Evolutionary conservation across 129 eudicot species (phyloP), one percentile per base, ranked within the genome.

Genomic region (Artemisia annua): DNA sequence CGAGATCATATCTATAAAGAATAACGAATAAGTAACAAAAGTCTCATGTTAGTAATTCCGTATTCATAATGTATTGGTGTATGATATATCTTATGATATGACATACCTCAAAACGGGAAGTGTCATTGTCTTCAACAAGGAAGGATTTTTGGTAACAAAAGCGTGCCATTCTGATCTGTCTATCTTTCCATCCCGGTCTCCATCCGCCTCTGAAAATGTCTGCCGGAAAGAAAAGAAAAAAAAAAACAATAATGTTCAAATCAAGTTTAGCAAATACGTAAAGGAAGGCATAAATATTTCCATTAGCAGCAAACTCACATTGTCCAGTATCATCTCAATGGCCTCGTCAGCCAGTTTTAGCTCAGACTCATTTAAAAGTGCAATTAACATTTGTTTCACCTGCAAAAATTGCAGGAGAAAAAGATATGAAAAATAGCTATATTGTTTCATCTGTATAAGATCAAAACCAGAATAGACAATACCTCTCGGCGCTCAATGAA

Each of bases 401-500:
- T 94, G 80, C 75, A 77, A 83, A 80, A 71, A 22, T 55, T 1
- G 20, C 3, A 20, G 20, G 12, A 65, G 72, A 79, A 75, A 48
- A 59, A 2, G 62, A 56, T 18, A 56, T 67, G 1, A 11, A 2
- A 49, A 16, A 11, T 1, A 54, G 10, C 3, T 46, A 20, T 26
- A 61, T 30, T 30, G 49, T 1, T 13, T 62, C 52, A 62, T 63
- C 30, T 73, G 32, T 8, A 20, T 3, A 28, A 48, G 2, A 60
- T 7, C 10, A 65, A 63, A 75, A 22, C n/a, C 7, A 24, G 46
- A 59, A 68, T n/a, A 8, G 22, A 64, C 35, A 30, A 48, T 91
- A 94, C 99, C 93, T 91, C 99, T 43, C 83, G 91, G 44, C 99
- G 96, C 82, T 94, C 99, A 71, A 94, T 94, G 78, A 81, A 90